Conservation (phyloP, 305 asterid species). For the Euphrasia arctica region DNA sequence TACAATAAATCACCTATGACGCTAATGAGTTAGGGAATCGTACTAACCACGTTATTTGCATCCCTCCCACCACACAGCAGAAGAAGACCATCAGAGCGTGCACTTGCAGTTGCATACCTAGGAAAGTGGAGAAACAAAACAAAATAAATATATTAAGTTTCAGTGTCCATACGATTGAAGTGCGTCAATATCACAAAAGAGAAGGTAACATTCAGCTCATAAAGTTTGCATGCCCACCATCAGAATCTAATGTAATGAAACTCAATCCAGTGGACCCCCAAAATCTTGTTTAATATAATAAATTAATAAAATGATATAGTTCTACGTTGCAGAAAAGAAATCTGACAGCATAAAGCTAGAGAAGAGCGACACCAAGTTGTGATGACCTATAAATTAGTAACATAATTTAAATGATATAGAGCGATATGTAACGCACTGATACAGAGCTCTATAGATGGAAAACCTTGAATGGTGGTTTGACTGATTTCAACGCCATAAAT, state of each 20-base stretch:
- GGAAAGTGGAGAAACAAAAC: conserved; percentile 26
- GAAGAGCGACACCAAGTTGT: conserved; percentile 5
- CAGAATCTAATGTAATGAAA: conserved; percentile 16
- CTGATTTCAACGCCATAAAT: background rate
- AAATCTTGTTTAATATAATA: too few species aligned
- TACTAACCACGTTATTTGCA: conserved; percentile 95
- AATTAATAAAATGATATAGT: too few species aligned
- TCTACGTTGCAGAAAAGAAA: background rate
- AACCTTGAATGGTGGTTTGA: conserved; percentile 11
- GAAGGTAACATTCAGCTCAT: conserved; percentile 15
- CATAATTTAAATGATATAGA: background rate
- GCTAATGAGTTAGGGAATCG: too few species aligned
- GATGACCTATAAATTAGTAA: background rate
- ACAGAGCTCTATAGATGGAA: conserved; percentile 7
- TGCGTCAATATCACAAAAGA: conserved; percentile 20
- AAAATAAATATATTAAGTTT: conserved; percentile 22
- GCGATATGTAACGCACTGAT: conserved; percentile 14
- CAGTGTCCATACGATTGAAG: conserved; percentile 7
- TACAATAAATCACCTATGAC: conserved; percentile 15
- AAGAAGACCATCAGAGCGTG: conserved; percentile 99
- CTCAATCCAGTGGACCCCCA: conserved; percentile 19
- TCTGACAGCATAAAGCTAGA: conserved; percentile 3
- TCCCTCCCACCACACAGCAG: conserved; percentile 99
- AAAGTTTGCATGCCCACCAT: conserved; percentile 12
- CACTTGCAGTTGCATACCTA: conserved; percentile 99